Evolutionary conservation across 371 early-diverging fungal genomes (phyloP).

Genomic region (Mortierella sp.): DNA sequence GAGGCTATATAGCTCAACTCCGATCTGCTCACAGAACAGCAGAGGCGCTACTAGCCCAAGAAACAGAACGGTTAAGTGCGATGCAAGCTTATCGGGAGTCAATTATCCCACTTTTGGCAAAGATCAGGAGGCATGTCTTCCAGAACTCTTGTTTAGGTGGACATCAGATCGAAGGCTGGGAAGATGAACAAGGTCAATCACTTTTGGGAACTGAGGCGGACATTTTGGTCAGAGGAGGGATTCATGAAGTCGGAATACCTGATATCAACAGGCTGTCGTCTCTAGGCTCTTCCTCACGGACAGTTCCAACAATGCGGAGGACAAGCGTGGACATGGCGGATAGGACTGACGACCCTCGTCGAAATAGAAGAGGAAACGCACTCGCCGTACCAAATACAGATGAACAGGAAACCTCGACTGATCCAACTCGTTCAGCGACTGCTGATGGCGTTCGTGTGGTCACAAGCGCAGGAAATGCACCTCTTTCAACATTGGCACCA

Average conservation of each 20-base stretch:
- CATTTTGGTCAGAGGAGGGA: conserved; percentile 38
- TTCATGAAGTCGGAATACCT: conserved; percentile 15
- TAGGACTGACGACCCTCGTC: neutral
- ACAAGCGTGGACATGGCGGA: neutral
- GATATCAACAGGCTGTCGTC: neutral
- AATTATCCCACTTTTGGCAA: conserved; percentile 32
- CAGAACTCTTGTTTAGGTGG: conserved; percentile 34
- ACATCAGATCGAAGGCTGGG: conserved; percentile 44
- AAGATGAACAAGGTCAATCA: conserved; percentile 33
- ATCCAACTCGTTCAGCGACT: conserved; percentile 5
- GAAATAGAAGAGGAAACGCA: conserved; percentile 14
- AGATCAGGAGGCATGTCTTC: conserved; percentile 44
- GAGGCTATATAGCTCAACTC: conserved; percentile 28
- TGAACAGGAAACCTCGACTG: conserved; percentile 6
- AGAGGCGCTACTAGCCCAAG: conserved; percentile 27
- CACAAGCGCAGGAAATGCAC: conserved; percentile 21
- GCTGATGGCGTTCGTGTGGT: conserved; percentile 19
- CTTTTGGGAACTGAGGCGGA: conserved; percentile 45
- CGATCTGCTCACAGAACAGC: conserved; percentile 34
- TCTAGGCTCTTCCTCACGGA: conserved; percentile 16
- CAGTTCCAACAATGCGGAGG: conserved; percentile 9
- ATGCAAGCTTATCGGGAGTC: conserved; percentile 38
- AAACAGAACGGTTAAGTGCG: conserved; percentile 23
- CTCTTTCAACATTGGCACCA: conserved; percentile 33
- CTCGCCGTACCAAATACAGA: conserved; percentile 14